Evolutionary conservation across 164 flowering plant species (phyloP), one percentile per base, ranked within the genome.

Genomic region (Stephania yunnanensis): DNA sequence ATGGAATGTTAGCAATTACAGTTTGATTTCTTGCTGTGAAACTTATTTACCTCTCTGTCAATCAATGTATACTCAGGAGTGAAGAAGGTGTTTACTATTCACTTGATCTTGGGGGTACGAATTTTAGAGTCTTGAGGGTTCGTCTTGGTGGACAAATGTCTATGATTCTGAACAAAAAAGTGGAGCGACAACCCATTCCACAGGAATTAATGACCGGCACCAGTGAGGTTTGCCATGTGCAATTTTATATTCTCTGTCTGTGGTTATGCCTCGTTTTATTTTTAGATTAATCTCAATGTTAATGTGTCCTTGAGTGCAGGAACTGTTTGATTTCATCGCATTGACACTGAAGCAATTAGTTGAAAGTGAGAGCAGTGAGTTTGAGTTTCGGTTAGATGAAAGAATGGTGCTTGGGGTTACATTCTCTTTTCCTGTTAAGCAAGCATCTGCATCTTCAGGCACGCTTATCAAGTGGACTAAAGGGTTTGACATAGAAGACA

Each of bases 381-480:
- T 83, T 66, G 84, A 83, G 76, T 69, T 52, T 75, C 79, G 85
- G 36, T 52, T 75, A 36, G 76, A 11, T 50, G 82, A 76, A 80
- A 84, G 83, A 82, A 88, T 87, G 81, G 92, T 88, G 55, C 89
- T 95, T 75, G 99, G 98, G 19, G 92, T 92, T 81, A 90, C 99
- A 25, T 95, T 95, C 78, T 91, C 99, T 65, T 95, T 91, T 85
- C 99, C 99, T 9, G 87, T 92, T 66, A 93, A 80, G 76, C 98
- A 95, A 74, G 81, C 75, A 17, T 91, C 97, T 66, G 82, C 86
- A 50, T 84, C 91, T 46, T 92, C 98, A 12, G 99, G 99, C 67
- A 76, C 78, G 71, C 86, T 95, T 63, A 82, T 91, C 19, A 93
- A 89, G 80, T 93, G 97, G 99, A 91, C 99, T 25, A 95, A 95